Evolutionary conservation across 2,329 filamentous ascomycete genomes (phyloP).

Genomic region (Colletotrichum sp.): DNA sequence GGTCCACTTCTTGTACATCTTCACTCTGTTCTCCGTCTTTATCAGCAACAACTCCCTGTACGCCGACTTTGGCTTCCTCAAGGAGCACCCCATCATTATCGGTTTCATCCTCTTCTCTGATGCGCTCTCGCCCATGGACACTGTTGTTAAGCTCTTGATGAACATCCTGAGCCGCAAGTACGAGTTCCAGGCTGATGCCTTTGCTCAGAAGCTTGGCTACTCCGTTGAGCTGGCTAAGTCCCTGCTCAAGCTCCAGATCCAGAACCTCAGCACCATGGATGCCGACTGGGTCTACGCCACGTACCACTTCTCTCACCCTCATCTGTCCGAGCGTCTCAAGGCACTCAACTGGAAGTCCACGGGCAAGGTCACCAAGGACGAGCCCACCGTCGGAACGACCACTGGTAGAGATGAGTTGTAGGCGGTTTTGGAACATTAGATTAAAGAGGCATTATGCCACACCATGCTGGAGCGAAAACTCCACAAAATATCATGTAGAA

Average conservation of each 20-base stretch:
- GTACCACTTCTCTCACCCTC: constrained; percentile 98
- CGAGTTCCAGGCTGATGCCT: constrained; percentile 95
- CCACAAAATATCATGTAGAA: neutral
- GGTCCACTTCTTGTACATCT: constrained; percentile 96
- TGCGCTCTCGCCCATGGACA: constrained; percentile 92
- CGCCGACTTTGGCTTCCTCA: constrained; percentile 86
- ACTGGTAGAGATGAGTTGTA: constrained; percentile 78
- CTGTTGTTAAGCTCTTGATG: constrained; percentile 93
- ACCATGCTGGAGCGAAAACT: neutral
- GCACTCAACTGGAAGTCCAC: constrained; percentile 85
- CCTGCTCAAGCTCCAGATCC: constrained; percentile 96
- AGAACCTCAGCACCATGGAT: constrained; percentile 98
- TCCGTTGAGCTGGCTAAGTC: constrained; percentile 81
- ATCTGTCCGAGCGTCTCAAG: constrained; percentile 89
- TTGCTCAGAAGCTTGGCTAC: constrained; percentile 86
- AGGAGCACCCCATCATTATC: constrained; percentile 88
- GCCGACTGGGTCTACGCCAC: constrained; percentile 98
- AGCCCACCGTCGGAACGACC: constrained; percentile 66
- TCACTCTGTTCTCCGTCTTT: constrained; percentile 95
- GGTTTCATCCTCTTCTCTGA: constrained; percentile 98
- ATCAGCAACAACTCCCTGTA: constrained; percentile 95
- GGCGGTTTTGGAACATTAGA: constrained; percentile 16
- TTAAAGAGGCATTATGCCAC: neutral
- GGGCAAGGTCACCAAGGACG: constrained; percentile 46
- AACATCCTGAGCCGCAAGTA: constrained; percentile 94